phyloP scores from a whole-genome alignment of 2,329 filamentous ascomycete genomes.

The Claviceps monticola region DNA sequence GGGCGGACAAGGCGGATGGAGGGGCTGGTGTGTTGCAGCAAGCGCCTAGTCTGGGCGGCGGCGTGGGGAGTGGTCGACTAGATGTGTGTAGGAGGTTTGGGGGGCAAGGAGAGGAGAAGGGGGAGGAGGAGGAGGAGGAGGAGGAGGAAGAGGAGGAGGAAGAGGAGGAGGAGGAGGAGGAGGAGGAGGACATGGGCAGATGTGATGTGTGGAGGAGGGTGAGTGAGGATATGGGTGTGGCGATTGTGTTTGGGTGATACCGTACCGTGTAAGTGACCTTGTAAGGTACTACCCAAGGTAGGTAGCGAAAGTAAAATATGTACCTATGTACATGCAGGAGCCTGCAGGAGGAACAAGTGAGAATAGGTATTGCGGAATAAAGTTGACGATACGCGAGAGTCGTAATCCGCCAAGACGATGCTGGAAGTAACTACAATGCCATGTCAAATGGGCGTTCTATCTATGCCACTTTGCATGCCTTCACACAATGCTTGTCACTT shows the following conservation, averaged over 20 bases:
- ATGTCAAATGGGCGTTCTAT: neutral
- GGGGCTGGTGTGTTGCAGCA: constrained; percentile 4
- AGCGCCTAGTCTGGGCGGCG: too few species aligned
- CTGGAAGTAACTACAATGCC: neutral
- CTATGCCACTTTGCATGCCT: neutral
- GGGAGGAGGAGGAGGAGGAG: too few species aligned
- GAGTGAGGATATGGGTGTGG: constrained; percentile 44
- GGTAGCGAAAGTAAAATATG: too few species aligned
- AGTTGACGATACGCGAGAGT: too few species aligned
- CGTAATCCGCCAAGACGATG: neutral
- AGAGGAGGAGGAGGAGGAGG: too few species aligned
- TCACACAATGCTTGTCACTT: neutral
- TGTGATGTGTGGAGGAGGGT: constrained; percentile 40
- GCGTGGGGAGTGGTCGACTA: too few species aligned
- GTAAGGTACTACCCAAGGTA: neutral
- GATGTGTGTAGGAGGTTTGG: too few species aligned
- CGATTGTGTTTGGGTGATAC: constrained; percentile 42
- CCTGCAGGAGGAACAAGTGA: too few species aligned
- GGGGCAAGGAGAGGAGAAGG: too few species aligned
- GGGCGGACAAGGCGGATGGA: constrained; percentile 27
- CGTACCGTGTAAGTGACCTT: neutral
- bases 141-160: too few species aligned
- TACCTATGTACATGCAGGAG: too few species aligned
- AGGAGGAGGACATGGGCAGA: neutral
- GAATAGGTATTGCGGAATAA: too few species aligned